Evolutionary conservation across 805 yeast genomes (phyloP).

Genomic region (Candida coquimbonensis): DNA sequence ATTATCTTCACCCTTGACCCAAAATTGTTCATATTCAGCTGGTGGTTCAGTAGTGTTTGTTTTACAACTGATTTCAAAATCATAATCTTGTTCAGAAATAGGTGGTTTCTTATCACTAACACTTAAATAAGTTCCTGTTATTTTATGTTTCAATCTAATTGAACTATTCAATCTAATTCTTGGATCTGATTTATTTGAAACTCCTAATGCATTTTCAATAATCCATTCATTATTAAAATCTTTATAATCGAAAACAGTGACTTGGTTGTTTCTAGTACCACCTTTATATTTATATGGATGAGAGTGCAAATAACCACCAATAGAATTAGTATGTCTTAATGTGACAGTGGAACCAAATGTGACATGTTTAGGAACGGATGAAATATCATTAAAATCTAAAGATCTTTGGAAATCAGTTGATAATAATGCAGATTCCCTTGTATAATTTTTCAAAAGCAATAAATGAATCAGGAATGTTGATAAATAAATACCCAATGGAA

Average conservation of each 20-base stretch:
- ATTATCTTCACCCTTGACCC: slow-evolving; percentile 39
- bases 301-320: slow-evolving; percentile 79
- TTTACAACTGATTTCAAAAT: slow-evolving; percentile 70
- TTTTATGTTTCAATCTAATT: slow-evolving; percentile 62
- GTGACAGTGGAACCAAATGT: slow-evolving; percentile 67
- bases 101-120: slow-evolving; percentile 76
- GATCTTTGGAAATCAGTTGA: slow-evolving; percentile 62
- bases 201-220: slow-evolving; percentile 36
- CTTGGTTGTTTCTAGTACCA: slow-evolving; percentile 73
- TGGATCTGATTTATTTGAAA: slow-evolving; percentile 25
- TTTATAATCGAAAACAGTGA: slow-evolving; percentile 59
- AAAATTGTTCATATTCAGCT: slow-evolving; percentile 65
- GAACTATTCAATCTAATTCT: slow-evolving; percentile 29
- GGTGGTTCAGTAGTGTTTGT: slow-evolving; percentile 60
- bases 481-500: slow-evolving; percentile 56
- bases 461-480: slow-evolving; percentile 54
- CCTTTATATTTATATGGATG: slow-evolving; percentile 55
- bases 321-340: slow-evolving; percentile 59
- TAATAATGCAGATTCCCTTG: slow-evolving; percentile 57
- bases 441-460: slow-evolving; percentile 31
- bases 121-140: slow-evolving; percentile 61
- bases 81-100: slow-evolving; percentile 83
- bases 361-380: slow-evolving; percentile 52
- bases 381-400: slow-evolving; percentile 35
- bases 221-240: slow-evolving; percentile 69